These are phyloP conservation scores for Sporothrix inflata DNA, from an alignment of 2,329 filamentous ascomycete species.

Conservation along the genomic window DNA sequence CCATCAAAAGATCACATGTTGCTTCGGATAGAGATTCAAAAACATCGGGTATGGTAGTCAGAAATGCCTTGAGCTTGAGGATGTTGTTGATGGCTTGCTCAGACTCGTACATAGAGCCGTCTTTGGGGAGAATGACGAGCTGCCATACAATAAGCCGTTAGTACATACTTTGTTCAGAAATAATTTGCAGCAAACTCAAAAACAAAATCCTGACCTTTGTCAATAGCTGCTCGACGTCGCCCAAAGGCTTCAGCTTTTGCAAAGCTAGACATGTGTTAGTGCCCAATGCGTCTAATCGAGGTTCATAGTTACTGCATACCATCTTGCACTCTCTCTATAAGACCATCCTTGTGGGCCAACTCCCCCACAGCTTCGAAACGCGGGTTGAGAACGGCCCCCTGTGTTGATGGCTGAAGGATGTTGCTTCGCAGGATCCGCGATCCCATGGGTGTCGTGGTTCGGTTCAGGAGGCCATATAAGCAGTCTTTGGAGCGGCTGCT, in stretches of 20 bases:
- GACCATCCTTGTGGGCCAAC: conserved; percentile 77
- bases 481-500: conserved; percentile 78
- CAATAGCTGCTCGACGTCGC: conserved; percentile 79
- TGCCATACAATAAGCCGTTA: conserved; percentile 40
- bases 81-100: conserved; percentile 87
- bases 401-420: conserved; percentile 85
- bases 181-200: not conserved
- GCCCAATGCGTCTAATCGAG: not conserved
- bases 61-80: conserved; percentile 81
- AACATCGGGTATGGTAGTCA: conserved; percentile 67
- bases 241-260: conserved; percentile 61
- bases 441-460: conserved; percentile 88
- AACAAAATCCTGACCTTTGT: conserved; percentile 59
- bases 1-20: conserved; percentile 64
- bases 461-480: conserved; percentile 82
- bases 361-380: conserved; percentile 86
- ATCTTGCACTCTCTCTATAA: conserved; percentile 76
- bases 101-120: conserved; percentile 65
- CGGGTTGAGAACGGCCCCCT: conserved; percentile 64
- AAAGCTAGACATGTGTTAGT: conserved; percentile 30
- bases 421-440: conserved; percentile 79
- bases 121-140: conserved; percentile 74
- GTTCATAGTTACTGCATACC: conserved; percentile 50
- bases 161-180: not conserved
- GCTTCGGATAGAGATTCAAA: conserved; percentile 70